phyloP scores from a whole-genome alignment of 2,329 filamentous ascomycete genomes.

The Cercospora citrullina region DNA sequence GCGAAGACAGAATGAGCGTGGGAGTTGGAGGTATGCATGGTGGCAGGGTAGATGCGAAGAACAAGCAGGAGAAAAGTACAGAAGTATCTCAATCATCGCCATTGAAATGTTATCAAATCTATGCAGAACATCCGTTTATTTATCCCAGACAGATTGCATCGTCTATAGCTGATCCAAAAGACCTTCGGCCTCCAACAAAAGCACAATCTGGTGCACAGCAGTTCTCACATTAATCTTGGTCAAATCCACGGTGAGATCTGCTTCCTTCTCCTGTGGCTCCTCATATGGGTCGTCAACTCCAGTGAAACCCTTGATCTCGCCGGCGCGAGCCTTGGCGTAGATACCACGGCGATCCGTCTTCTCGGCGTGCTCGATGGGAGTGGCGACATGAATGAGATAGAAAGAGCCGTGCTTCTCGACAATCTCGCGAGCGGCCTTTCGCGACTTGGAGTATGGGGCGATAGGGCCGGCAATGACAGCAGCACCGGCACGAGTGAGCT shows the following conservation, averaged over 20 bases:
- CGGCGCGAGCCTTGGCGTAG: constrained; percentile 78
- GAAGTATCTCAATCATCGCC: neutral
- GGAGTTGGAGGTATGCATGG: constrained; percentile 9
- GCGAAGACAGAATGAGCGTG: constrained; percentile 15
- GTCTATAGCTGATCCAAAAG: constrained; percentile 68
- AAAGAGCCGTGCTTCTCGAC: constrained; percentile 88
- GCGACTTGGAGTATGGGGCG: constrained; percentile 81
- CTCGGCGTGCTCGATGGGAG: constrained; percentile 87
- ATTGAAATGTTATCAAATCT: neutral
- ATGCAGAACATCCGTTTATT: neutral
- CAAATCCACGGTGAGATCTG: constrained; percentile 80
- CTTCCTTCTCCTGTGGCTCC: constrained; percentile 73
- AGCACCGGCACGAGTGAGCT: constrained; percentile 88
- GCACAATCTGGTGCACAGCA: constrained; percentile 93
- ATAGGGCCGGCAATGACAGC: constrained; percentile 97
- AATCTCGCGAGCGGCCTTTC: constrained; percentile 76
- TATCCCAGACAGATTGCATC: neutral
- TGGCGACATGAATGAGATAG: constrained; percentile 93
- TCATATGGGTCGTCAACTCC: constrained; percentile 98
- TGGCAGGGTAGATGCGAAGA: neutral
- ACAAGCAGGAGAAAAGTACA: neutral
- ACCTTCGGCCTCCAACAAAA: constrained; percentile 86
- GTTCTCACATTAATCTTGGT: constrained; percentile 86
- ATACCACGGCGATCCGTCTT: constrained; percentile 92
- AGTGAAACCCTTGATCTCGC: constrained; percentile 97